These are phyloP conservation scores for Phytophthora syringae DNA, from an alignment of 352 stramenopile genomes.

Conservation along the genomic window DNA sequence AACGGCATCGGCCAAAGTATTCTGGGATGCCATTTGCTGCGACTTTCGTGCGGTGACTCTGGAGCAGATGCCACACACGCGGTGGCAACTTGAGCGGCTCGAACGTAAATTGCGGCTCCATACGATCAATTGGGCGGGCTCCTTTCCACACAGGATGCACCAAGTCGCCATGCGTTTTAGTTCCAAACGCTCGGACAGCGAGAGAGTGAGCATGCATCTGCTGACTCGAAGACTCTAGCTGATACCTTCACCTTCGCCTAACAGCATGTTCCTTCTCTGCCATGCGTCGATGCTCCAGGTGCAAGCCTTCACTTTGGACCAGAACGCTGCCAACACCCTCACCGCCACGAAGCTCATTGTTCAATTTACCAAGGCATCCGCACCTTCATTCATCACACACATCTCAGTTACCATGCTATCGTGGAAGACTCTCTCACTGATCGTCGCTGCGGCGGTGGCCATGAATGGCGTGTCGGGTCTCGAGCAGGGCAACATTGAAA, in stretches of 20 bases:
- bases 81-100: neutral
- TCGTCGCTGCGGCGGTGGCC: conserved; percentile 13
- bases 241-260: conserved; percentile 9
- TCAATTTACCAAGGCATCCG: conserved; percentile 23
- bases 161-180: conserved; percentile 6
- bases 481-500: conserved; percentile 16
- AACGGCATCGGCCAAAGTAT: conserved; percentile 9
- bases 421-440: conserved; percentile 21
- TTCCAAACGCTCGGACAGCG: conserved; percentile 14
- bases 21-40: conserved; percentile 16
- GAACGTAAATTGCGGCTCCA: conserved; percentile 1
- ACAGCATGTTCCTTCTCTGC: conserved; percentile 9
- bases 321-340: neutral
- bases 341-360: conserved; percentile 18
- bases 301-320: neutral
- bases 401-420: conserved; percentile 13
- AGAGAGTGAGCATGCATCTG: too few relatives aligned
- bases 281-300: too few relatives aligned
- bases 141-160: conserved; percentile 15
- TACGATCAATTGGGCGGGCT: neutral
- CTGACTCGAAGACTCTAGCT: conserved; percentile 6
- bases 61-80: conserved; percentile 23
- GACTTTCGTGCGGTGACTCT: conserved; percentile 10
- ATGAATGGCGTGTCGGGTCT: conserved; percentile 19
- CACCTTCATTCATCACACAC: conserved; percentile 8